Evolutionary conservation across 441 rosid genomes (phyloP), one percentile per base, ranked within the genome.

Genomic region (Adansonia rubrostipa): DNA sequence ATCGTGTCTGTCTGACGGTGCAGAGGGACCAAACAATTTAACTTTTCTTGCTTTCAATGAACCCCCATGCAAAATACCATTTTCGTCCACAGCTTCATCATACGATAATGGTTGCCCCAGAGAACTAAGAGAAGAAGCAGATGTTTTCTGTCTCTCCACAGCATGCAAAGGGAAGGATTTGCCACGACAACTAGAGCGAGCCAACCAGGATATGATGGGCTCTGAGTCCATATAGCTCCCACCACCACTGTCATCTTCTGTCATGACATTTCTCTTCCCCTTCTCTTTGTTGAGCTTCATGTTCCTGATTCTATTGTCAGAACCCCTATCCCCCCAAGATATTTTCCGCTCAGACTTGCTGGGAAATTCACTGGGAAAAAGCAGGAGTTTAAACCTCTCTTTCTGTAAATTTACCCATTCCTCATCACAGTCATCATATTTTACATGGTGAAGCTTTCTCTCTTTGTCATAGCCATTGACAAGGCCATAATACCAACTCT

Each of bases 371-470:
- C 89, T 71, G 51, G 98, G 93, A 51, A 94, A 89, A 78, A 96
- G 86, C 83, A 96, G 82, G 74, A 96, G 90, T 83, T 96, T 96
- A 80, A 94, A 91, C 83, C 94, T 88, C 87, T 96, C 99, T 82
- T 84, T 89, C 68, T 86, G 90, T 60, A 96, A 90, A 78, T 86
- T 80, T 54, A 96, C 89, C 99, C 99, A 96, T 79, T 96, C 99
- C 82, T 96, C 97, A 80, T 96, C 99, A 3, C 98, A 92, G 81
- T 96, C 98, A 84, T 96, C 98, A 88, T 96, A 96, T 82, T 94
- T 94, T 50, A 94, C 88, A 85, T 96, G 99, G 85, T 96, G 97
- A 84, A 89, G 92, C 77, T 87, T 92, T 84, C 81, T 92, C 75
- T 87, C 94, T 53, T 81, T 81, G 81, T 96, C 93, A 74, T 92